Base-by-base conservation (phyloP, 345 rosid species). In the Eucalyptus urophylla region DNA sequence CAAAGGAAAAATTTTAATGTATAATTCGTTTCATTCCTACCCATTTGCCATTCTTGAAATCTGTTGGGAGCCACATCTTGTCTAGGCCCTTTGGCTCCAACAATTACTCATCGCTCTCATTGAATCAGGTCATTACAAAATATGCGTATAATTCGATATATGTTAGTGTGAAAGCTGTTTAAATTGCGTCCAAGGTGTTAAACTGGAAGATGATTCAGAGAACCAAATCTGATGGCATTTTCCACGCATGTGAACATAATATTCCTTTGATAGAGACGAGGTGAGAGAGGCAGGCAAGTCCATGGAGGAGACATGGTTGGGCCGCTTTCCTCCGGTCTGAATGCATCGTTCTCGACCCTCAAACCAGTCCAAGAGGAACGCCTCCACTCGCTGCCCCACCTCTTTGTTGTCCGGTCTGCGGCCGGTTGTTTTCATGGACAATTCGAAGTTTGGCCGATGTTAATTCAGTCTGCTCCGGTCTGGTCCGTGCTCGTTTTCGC, bases 51-150 rank as follows among this genome's bases (percentile, higher is more conserved):
- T 56, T 56, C 0, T 56, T 9, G 12, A 11, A 56, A 1, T 24
- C 1, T 24, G 6, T 10, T 8, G 13, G 6, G 29, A 56, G 13
- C 13, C 6, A 0, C 62, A 24, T 25, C 13, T 56, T 56, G 14
- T 56, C 6, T 0, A 56, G 10, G 2, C 2, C 29, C 0, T 56
- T 24, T 56, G 3, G 29, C 21, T 9, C 3, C 3, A 56, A 25
- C 3, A 0, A 56, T 56, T 11, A 56, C 29, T 56, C 6, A 22
- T 1, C 3, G 0, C 3, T 25, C 14, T 5, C 3, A 2, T 10
- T 22, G 6, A 56, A 24, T 56, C 0, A 1, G 3, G 29, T 22
- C 29, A 22, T 56, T 56, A 56, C 62, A 56, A 56, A 25, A 56
- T 2, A 56, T 56, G 29, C 3, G 3, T 24, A 56, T 56, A 29